Conservation (phyloP, 768 basidiomycete species). For the Mycena alexandri region DNA sequence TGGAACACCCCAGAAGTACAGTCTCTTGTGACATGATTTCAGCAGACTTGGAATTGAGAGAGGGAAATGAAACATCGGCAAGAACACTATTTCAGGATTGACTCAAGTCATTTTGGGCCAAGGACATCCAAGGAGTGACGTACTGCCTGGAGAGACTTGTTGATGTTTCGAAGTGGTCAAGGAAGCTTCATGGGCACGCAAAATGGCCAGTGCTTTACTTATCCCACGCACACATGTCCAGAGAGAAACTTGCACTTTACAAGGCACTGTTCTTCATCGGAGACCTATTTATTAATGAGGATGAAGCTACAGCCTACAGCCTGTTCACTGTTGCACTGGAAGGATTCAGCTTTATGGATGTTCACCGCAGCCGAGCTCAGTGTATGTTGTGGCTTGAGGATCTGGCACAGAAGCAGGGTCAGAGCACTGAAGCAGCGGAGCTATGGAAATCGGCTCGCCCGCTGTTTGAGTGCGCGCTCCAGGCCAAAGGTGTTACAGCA, state of each 20-base stretch:
- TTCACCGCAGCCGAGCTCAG: constrained; percentile 6
- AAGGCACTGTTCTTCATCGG: too few species aligned
- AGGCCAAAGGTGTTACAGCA: background rate
- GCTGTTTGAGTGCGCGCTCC: background rate
- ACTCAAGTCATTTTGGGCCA: background rate
- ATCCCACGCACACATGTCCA: too few species aligned
- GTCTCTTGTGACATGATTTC: background rate
- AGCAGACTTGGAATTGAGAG: background rate
- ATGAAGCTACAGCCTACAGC: too few species aligned
- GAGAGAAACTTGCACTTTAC: too few species aligned
- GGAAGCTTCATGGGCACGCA: too few species aligned
- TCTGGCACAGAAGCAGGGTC: background rate
- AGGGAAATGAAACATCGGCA: background rate
- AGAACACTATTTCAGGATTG: background rate
- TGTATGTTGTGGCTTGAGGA: constrained; percentile 6
- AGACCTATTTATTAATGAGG: too few species aligned
- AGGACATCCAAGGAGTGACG: background rate
- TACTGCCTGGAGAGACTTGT: constrained; percentile 19
- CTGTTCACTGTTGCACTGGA: too few species aligned
- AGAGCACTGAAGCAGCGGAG: background rate
- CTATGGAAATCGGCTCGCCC: background rate
- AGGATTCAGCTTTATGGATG: constrained; percentile 6
- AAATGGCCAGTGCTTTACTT: too few species aligned
- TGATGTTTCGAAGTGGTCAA: too few species aligned
- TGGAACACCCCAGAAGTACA: background rate